phyloP scores from a whole-genome alignment of 345 rosid genomes.

The Sapria himalayana region DNA sequence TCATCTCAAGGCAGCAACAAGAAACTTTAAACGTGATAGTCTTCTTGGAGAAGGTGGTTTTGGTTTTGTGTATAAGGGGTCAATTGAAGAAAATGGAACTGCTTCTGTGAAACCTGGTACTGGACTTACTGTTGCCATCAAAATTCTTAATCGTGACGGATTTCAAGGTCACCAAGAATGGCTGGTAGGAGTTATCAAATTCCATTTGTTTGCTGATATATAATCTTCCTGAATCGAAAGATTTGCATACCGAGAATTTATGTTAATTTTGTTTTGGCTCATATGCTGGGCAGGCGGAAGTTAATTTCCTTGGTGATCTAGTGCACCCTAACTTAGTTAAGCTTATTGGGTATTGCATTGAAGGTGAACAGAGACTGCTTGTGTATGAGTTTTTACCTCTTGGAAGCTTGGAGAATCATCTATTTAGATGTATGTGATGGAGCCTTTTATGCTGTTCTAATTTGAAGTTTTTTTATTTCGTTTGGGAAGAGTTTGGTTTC shows the following conservation, averaged over 20 bases:
- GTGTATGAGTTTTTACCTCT: constrained; percentile 94
- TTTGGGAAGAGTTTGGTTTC: neutral
- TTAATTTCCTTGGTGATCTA: constrained; percentile 80
- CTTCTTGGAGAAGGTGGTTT: constrained; percentile 99
- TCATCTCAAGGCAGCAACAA: constrained; percentile 80
- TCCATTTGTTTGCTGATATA: too few species aligned
- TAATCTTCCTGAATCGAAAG: too few species aligned
- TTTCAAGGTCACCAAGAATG: constrained; percentile 98
- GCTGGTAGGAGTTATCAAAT: too few species aligned
- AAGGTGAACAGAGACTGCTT: constrained; percentile 83
- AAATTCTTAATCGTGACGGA: constrained; percentile 93
- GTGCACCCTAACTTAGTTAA: constrained; percentile 84
- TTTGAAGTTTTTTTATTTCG: neutral
- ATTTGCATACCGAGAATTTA: too few species aligned
- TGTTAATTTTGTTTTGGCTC: too few species aligned
- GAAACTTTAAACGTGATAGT: constrained; percentile 87
- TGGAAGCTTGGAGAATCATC: constrained; percentile 97
- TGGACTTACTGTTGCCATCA: constrained; percentile 91
- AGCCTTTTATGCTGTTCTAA: neutral
- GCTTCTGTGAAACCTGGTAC: constrained; percentile 96
- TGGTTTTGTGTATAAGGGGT: constrained; percentile 92
- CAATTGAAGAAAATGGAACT: constrained; percentile 96
- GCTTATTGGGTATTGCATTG: constrained; percentile 76
- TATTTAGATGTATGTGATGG: constrained; percentile 64
- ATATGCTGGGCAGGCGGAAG: constrained; percentile 49